Percentiles rank a stretch among this genome's conserved stretches.
Evolutionary conservation across 306 rosid genomes (phyloP).

Genomic region (Abrus precatorius): DNA sequence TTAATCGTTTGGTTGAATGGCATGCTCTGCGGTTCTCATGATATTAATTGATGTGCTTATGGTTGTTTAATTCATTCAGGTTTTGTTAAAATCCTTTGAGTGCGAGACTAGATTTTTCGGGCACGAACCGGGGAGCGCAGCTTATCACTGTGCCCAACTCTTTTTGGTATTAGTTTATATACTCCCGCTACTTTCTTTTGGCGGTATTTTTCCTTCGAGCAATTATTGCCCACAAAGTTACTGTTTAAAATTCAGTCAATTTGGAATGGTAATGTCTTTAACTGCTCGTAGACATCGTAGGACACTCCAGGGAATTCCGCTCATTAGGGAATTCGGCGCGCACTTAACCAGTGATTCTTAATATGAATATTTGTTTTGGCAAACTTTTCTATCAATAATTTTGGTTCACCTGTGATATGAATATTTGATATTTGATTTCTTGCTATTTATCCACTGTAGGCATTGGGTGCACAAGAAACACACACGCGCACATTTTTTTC

Average conservation of each 20-base stretch:
- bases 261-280: neutral
- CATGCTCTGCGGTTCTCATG: constrained; percentile 5
- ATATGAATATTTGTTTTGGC: neutral
- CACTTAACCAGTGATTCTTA: neutral
- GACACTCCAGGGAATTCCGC: neutral
- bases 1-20: constrained; percentile 29
- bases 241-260: neutral
- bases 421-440: constrained; percentile 1
- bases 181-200: constrained; percentile 4
- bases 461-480: neutral
- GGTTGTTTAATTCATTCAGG: neutral
- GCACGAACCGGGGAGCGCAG: neutral
- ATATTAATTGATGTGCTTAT: neutral
- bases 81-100: constrained; percentile 2
- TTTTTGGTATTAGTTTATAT: constrained; percentile 32
- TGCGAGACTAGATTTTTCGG: neutral
- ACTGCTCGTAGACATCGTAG: neutral
- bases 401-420: constrained; percentile 14
- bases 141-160: neutral
- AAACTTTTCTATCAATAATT: constrained; percentile 12
- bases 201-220: neutral
- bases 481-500: too few species aligned
- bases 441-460: constrained; percentile 1
- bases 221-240: neutral
- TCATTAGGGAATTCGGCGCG: neutral